Evolutionary conservation across 2,329 filamentous ascomycete genomes (phyloP), one percentile per base, ranked within the genome.

Genomic region (Eurotiales sp.): DNA sequence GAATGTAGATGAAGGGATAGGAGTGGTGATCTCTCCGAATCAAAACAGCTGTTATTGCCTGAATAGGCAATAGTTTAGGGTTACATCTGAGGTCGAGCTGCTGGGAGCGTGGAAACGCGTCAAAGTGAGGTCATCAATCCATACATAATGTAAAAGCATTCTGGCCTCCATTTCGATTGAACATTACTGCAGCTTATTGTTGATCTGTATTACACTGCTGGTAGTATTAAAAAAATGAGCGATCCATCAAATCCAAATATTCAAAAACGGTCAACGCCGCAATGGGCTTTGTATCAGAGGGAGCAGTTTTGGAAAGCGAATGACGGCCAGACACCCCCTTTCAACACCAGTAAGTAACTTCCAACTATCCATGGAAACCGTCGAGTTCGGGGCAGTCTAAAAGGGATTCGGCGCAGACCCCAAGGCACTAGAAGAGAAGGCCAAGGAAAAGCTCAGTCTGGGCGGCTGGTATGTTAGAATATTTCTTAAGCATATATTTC

Each of bases 351-450:
- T 73, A 63, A 44, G 51, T 36, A 10, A 11, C 15, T 27, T 3
- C 8, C 8, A 32, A 17, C 11, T 15, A 2, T 3, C n/a, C 34
- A 11, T 37, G 15, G 12, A 15, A 17, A 6, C 32, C n/a, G 32
- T 15, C 11, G 30, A n/a, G 30, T 4, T 34, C 30, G 15, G 3
- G 11, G 15, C n/a, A 36, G 15, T 12, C 27, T 21, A 32, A 29
- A 12, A 0, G 45, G 3, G 10, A n/a, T 17, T 23, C 6, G 22
- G 12, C 30, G 29, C 17, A 66, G 63, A 83, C 22, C 81, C 82
- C 0, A 76, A 70, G 48, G 77, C 81, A 50, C 73, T 85, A n/a
- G 80, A 85, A 65, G 72, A 78, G 42, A 70, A 76, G 14, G 82
- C 82, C 14, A 75, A 77, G 57, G 67, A 80, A 55, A 79, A 75